Evolutionary conservation across 208 protist genomes (phyloP).

Genomic region (Tritrichomonas musculus): DNA sequence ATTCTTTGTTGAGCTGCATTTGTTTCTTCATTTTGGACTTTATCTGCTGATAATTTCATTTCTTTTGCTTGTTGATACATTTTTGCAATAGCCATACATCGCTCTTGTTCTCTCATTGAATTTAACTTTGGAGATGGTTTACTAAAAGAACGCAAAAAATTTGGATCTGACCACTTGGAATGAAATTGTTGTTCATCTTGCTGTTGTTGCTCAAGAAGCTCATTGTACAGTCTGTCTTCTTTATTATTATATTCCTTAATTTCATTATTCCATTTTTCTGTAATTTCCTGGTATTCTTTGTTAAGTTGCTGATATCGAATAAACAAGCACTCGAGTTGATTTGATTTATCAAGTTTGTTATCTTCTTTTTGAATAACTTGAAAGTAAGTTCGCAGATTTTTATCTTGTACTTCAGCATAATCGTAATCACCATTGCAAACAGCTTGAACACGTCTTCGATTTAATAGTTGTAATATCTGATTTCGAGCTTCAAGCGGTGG

Average conservation of each 20-base stretch:
- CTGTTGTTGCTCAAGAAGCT: not conserved
- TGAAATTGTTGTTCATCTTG: not conserved
- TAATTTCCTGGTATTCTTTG: not conserved
- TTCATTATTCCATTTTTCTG: not conserved
- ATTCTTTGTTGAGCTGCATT: not conserved
- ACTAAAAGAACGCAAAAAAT: not conserved
- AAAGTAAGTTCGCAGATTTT: not conserved
- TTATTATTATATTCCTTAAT: not conserved
- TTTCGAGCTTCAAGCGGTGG: not conserved
- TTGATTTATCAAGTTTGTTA: not conserved
- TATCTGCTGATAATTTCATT: not conserved
- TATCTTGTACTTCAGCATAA: not conserved
- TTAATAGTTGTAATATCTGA: not conserved
- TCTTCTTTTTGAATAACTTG: not conserved
- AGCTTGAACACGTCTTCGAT: not conserved
- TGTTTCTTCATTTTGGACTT: not conserved
- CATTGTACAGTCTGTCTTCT: not conserved
- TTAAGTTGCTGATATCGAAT: not conserved
- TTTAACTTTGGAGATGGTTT: not conserved
- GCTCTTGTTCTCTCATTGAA: not conserved
- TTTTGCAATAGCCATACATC: not conserved
- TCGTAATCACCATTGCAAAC: not conserved
- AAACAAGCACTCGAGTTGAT: not conserved
- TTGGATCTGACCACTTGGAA: not conserved
- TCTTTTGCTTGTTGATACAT: not conserved